phyloP scores from a whole-genome alignment of 176 grass and related monocot species.

The Avena eriantha region DNA sequence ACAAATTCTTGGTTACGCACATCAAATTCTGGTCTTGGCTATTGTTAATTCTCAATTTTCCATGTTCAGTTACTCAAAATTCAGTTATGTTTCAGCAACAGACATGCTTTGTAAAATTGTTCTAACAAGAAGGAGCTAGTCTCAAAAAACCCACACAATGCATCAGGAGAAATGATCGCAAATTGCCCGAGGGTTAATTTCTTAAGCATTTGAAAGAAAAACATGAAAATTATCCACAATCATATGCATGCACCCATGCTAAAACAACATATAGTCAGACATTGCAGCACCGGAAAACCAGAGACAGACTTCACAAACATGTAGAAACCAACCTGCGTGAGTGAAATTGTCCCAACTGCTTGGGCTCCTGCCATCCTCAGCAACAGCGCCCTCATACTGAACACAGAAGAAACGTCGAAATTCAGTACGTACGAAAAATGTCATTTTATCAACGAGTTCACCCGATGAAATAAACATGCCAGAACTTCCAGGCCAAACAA shows the following conservation, averaged over 20 bases:
- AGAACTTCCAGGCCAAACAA: not conserved
- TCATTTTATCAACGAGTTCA: not conserved
- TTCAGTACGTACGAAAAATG: not conserved
- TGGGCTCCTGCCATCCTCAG: slow-evolving; percentile 57
- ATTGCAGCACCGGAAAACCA: not conserved
- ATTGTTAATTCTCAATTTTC: not conserved
- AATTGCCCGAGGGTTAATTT: not conserved
- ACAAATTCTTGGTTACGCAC: not conserved
- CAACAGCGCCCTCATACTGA: slow-evolving; percentile 48
- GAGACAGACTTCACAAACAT: not conserved
- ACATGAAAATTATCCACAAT: not conserved
- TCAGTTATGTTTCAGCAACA: not conserved
- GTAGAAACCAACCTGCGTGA: slow-evolving; percentile 40
- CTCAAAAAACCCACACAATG: not conserved
- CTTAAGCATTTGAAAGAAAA: no score
- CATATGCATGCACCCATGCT: no score
- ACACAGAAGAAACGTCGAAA: not conserved
- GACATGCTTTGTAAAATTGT: not conserved
- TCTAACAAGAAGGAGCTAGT: not conserved
- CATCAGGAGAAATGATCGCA: not conserved
- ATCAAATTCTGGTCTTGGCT: not conserved
- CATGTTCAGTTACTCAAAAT: not conserved
- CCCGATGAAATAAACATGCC: not conserved
- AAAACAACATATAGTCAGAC: no score
- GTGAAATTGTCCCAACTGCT: slow-evolving; percentile 54